Conservation (phyloP, 2,329 filamentous ascomycete genomes). For the Colletotrichum lupini region DNA sequence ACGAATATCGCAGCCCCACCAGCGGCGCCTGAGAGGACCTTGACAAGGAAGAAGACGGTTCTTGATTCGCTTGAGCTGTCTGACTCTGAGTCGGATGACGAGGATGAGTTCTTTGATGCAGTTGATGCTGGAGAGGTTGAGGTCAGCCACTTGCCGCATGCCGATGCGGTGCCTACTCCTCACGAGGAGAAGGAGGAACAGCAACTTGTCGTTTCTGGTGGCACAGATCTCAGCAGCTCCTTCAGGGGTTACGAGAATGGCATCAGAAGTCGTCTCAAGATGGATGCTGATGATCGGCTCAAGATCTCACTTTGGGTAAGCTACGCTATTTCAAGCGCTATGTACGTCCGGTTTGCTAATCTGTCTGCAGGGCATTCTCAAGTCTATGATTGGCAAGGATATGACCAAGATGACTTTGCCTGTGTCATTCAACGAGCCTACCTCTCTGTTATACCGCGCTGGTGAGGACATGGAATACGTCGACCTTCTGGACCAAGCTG, state of each 20-base stretch:
- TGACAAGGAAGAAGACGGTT: conserved; percentile 70
- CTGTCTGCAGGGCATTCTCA: conserved; percentile 81
- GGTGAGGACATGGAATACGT: conserved; percentile 99
- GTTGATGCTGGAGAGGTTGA: conserved; percentile 94
- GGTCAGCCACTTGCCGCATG: conserved; percentile 72
- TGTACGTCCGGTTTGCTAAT: background rate
- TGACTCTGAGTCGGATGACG: conserved; percentile 84
- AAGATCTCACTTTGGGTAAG: conserved; percentile 96
- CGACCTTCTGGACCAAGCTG: conserved; percentile 89
- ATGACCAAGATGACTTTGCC: conserved; percentile 99
- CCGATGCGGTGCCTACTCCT: conserved; percentile 3
- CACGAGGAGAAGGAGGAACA: conserved; percentile 56
- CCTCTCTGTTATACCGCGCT: conserved; percentile 92
- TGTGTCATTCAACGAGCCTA: conserved; percentile 98
- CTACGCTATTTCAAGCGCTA: conserved; percentile 25
- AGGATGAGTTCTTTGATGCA: conserved; percentile 93
- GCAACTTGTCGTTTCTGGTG: conserved; percentile 57
- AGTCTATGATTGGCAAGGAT: conserved; percentile 99
- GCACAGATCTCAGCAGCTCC: conserved; percentile 76
- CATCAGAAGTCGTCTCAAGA: conserved; percentile 80
- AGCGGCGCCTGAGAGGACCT: conserved; percentile 52
- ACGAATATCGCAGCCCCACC: conserved; percentile 38
- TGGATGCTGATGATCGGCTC: conserved; percentile 92
- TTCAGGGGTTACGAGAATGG: conserved; percentile 95
- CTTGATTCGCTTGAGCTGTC: conserved; percentile 81